Base-by-base conservation (phyloP, 768 basidiomycete genomes). In the Pholiota molesta region DNA sequence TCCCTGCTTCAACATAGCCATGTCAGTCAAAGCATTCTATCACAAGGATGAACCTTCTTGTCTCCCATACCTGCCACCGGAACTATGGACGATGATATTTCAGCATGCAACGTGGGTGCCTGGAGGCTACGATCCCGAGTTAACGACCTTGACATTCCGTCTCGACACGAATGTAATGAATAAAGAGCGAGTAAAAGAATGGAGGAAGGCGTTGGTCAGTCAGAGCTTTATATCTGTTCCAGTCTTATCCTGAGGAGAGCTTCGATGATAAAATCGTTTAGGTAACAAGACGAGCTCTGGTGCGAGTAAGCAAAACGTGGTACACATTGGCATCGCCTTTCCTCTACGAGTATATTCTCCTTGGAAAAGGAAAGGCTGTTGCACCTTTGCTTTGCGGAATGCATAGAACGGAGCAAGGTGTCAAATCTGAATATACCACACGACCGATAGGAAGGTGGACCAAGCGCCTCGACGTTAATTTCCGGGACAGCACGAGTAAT, bases 61-160 rank as follows among this genome's bases (percentile, higher is more conserved):
- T 13, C 29, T 49, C 13, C 62, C 67, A 16, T 52, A 65, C 21
- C 55, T 77, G 13, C 75, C 76, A 9, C 62, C 70, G 21, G 75
- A 77, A 57, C 39, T 76, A 19, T 72, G 74, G 70, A 45, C 62
- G 6, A 55, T 63, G 1, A 71, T 76, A 19, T 55, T 76, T 17
- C 68, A 67, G 28, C 55, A 64, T 28, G 76, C 74, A 26, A 70
- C 72, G 14, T 68, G 61, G 65, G 70, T 67, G 5, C 68, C 71
- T 5, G 64, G 54, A 29, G 45, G 65, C 11, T 63, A 71, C 49
- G 66, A 71, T 26, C 67, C 65, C 13, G 59, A 68, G 19, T 60
- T 66, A 11, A 51, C 51, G 4, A 37, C 54, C 6, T 37, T 58
- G 5, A 45, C 28, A 52, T 31, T 45, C 42, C 62, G 35, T 57